Conservation (phyloP, 306 rosid genomes). For the Rubus idaeus region DNA sequence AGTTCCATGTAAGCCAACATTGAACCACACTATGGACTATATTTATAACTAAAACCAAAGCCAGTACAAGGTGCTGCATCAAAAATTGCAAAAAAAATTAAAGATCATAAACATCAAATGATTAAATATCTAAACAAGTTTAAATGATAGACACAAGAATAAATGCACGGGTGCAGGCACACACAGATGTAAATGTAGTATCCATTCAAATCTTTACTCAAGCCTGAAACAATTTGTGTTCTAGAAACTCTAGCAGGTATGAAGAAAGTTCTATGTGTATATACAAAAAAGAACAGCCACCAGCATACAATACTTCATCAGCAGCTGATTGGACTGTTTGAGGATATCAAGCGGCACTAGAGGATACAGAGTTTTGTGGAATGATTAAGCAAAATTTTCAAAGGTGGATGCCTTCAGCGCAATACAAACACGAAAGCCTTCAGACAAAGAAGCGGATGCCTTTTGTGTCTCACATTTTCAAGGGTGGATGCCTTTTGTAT, state of each 20-base stretch:
- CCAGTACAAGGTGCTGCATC: background rate
- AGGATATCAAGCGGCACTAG: background rate
- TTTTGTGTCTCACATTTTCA: background rate
- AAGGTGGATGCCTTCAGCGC: background rate
- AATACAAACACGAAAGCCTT: background rate
- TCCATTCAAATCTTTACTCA: background rate
- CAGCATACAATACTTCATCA: background rate
- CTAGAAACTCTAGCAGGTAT: background rate
- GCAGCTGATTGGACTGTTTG: background rate
- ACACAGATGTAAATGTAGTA: background rate
- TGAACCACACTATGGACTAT: background rate
- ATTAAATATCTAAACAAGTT: background rate
- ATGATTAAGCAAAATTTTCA: background rate
- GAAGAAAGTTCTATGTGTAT: background rate
- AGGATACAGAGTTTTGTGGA: background rate
- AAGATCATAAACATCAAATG: background rate
- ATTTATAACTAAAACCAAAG: background rate
- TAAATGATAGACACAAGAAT: background rate
- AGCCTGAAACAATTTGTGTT: background rate
- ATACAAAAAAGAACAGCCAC: background rate
- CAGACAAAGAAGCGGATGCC: background rate
- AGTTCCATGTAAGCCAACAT: background rate
- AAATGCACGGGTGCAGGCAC: background rate
- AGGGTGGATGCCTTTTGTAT: no score
- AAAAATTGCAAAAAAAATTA: background rate